phyloP scores from a whole-genome alignment of 306 rosid genomes.

The Rosa persica region DNA sequence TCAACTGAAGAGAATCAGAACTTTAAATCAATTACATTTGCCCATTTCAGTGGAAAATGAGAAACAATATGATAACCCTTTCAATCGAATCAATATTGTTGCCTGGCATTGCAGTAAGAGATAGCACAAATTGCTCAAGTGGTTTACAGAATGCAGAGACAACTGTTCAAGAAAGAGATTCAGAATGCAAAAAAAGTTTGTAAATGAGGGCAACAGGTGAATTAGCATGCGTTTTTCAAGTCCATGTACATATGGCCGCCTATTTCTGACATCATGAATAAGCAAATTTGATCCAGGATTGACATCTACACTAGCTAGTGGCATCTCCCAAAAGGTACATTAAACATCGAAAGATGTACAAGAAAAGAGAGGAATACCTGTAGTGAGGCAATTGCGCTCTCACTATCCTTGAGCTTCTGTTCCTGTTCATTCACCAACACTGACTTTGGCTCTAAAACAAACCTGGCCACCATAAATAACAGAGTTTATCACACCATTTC shows the following conservation, averaged over 20 bases:
- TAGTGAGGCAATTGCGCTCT: slow-evolving; percentile 60
- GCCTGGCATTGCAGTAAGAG: neutral
- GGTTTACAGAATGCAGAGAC: neutral
- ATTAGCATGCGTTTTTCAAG: neutral
- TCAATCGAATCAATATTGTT: neutral
- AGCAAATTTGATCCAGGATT: neutral
- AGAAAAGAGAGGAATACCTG: slow-evolving; percentile 40
- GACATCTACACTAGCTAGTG: neutral
- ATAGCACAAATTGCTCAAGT: neutral
- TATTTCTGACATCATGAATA: neutral
- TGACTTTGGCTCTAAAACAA: slow-evolving; percentile 85
- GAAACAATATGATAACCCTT: neutral
- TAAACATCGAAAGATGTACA: neutral
- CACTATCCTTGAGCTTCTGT: slow-evolving; percentile 80
- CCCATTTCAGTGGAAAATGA: neutral
- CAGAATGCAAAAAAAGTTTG: neutral
- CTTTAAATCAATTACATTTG: neutral
- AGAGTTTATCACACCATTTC: slow-evolving; percentile 2
- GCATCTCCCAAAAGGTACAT: neutral
- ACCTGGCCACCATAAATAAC: slow-evolving; percentile 52
- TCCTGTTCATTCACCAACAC: slow-evolving; percentile 79
- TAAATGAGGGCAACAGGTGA: neutral
- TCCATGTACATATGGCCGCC: neutral
- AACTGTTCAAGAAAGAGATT: neutral
- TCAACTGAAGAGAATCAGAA: neutral